Evolutionary conservation across 2,329 filamentous ascomycete genomes (phyloP).

Genomic region (Phialocephala sp.): DNA sequence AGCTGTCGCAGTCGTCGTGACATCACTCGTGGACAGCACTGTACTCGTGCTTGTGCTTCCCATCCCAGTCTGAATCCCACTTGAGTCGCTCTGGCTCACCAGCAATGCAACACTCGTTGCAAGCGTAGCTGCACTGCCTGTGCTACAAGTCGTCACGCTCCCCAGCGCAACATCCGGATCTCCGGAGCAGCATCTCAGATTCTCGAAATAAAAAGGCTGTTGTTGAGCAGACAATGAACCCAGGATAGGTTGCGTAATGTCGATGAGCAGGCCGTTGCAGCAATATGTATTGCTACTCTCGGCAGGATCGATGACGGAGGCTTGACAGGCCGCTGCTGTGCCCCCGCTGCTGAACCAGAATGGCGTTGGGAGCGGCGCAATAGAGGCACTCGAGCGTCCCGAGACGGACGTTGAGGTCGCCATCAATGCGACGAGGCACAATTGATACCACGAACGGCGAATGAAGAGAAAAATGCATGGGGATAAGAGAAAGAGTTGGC

Average conservation of each 20-base stretch:
- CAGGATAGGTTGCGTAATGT: background rate
- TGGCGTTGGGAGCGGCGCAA: slow-evolving; percentile 4
- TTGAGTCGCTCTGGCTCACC: slow-evolving; percentile 1
- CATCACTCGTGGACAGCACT: background rate
- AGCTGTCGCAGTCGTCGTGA: slow-evolving; percentile 4
- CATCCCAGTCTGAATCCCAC: background rate
- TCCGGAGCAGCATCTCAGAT: slow-evolving; percentile 11
- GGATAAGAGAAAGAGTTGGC: background rate
- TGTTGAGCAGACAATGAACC: slow-evolving; percentile 1
- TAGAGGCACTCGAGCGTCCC: background rate
- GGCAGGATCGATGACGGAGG: background rate
- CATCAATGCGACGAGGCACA: background rate
- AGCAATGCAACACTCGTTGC: background rate
- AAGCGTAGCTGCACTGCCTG: background rate
- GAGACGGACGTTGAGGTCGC: background rate
- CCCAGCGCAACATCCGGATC: slow-evolving; percentile 7
- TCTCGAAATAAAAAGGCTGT: slow-evolving; percentile 7
- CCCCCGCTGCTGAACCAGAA: background rate
- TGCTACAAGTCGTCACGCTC: slow-evolving; percentile 2
- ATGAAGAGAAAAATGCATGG: background rate
- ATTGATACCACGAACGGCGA: background rate
- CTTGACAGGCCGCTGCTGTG: background rate
- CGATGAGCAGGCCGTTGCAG: slow-evolving; percentile 13
- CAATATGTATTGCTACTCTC: slow-evolving; percentile 1
- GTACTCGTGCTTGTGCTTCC: slow-evolving; percentile 3